Conservation (phyloP, 2,329 filamentous ascomycete genomes). For the Nigrospora sphaerica region DNA sequence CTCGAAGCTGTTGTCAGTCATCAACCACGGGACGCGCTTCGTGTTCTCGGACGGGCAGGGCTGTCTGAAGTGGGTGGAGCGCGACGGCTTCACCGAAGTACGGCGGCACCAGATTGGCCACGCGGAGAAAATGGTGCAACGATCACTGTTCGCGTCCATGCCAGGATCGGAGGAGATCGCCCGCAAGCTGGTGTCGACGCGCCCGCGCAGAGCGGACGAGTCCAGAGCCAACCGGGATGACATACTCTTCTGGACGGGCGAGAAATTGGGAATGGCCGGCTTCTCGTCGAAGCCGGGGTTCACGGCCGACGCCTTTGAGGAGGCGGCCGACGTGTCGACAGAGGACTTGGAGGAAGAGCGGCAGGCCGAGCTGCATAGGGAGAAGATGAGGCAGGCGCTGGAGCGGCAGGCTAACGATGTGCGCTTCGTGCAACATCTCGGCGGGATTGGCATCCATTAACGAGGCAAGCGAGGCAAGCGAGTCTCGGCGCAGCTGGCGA, state of each 20-base stretch:
- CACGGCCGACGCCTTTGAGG: constrained; percentile 42
- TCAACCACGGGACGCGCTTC: constrained; percentile 73
- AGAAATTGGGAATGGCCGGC: constrained; percentile 66
- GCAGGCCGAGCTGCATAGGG: constrained; percentile 55
- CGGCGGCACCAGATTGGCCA: constrained; percentile 48
- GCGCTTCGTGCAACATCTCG: constrained; percentile 64
- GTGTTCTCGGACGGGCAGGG: constrained; percentile 82
- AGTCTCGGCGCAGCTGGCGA: no score
- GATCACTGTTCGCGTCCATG: constrained; percentile 45
- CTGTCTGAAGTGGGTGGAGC: constrained; percentile 82
- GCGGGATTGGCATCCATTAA: constrained; percentile 30
- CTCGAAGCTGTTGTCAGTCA: constrained; percentile 75
- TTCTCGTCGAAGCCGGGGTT: constrained; percentile 50
- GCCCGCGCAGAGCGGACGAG: constrained; percentile 21
- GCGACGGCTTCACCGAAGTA: constrained; percentile 64
- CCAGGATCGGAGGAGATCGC: constrained; percentile 63
- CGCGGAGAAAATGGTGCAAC: constrained; percentile 37
- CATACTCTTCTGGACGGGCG: constrained; percentile 81
- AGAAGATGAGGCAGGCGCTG: constrained; percentile 67
- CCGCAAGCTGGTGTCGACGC: constrained; percentile 67
- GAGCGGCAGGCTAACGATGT: constrained; percentile 74
- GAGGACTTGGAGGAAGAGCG: constrained; percentile 43
- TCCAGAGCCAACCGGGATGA: constrained; percentile 50
- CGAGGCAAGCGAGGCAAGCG: no score
- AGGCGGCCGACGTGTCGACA: constrained; percentile 29